These are phyloP conservation scores for Yarrowia divulgata DNA, from an alignment of 805 yeast genomes.

Conservation along the genomic window DNA sequence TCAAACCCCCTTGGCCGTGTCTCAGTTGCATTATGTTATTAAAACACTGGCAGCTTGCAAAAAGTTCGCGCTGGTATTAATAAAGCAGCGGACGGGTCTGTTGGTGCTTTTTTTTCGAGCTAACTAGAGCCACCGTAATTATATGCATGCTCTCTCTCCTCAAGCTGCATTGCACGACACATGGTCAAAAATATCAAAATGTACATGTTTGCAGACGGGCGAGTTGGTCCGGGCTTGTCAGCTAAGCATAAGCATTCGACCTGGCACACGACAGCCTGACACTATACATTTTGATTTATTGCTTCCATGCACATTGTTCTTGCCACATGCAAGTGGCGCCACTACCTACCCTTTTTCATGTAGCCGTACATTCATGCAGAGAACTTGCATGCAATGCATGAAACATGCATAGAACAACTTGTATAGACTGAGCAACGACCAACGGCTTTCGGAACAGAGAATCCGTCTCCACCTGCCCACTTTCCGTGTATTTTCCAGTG, in stretches of 20 bases:
- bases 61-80: background rate
- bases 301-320: background rate
- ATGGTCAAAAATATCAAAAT: background rate
- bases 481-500: background rate
- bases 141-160: background rate
- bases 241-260: background rate
- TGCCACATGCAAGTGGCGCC: constrained; percentile 17
- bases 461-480: constrained; percentile 21
- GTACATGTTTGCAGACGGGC: background rate
- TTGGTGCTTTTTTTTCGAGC: too few relatives aligned
- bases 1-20: background rate
- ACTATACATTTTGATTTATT: background rate
- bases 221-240: background rate
- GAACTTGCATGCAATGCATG: background rate
- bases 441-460: background rate
- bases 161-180: background rate
- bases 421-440: background rate
- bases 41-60: background rate
- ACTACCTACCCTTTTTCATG: background rate
- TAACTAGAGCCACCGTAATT: constrained; percentile 1
- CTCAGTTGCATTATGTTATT: background rate
- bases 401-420: constrained; percentile 2
- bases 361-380: constrained; percentile 25
- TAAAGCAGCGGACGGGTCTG: background rate
- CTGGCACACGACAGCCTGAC: background rate